These are phyloP conservation scores for Amoeboaphelidium occidentale DNA, from an alignment of 371 early-diverging fungal species.

Conservation along the genomic window DNA sequence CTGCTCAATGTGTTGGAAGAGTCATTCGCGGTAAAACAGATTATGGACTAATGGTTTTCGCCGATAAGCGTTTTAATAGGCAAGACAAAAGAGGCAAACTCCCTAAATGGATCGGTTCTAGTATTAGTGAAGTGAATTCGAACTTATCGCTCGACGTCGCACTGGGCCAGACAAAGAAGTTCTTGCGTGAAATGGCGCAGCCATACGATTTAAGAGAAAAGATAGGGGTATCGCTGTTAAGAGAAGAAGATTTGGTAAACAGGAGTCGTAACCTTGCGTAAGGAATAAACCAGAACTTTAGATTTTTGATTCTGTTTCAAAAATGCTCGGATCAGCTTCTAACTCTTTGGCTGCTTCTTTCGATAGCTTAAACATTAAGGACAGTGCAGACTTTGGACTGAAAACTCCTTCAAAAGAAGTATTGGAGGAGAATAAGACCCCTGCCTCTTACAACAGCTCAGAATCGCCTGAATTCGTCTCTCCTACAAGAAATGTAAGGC, in stretches of 20 bases:
- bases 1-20: constrained; percentile 97
- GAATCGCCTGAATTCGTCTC: too few relatives aligned
- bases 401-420: too few relatives aligned
- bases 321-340: too few relatives aligned
- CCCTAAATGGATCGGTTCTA: constrained; percentile 92
- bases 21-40: constrained; percentile 96
- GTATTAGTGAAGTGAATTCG: constrained; percentile 65
- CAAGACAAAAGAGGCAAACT: constrained; percentile 87
- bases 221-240: not conserved
- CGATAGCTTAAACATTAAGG: too few relatives aligned
- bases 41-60: constrained; percentile 98
- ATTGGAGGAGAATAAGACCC: too few relatives aligned
- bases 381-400: too few relatives aligned
- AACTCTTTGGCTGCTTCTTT: too few relatives aligned
- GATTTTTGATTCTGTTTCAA: too few relatives aligned
- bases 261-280: too few relatives aligned
- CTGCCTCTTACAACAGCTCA: too few relatives aligned
- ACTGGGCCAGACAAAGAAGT: constrained; percentile 38
- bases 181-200: constrained; percentile 90
- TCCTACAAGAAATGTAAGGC: too few relatives aligned
- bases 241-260: not conserved
- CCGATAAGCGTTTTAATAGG: constrained; percentile 90
- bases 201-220: constrained; percentile 32
- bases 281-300: too few relatives aligned
- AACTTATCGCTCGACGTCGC: constrained; percentile 40